Evolutionary conservation across 148 eudicot genomes (phyloP).

Genomic region (Cornus suecica): DNA sequence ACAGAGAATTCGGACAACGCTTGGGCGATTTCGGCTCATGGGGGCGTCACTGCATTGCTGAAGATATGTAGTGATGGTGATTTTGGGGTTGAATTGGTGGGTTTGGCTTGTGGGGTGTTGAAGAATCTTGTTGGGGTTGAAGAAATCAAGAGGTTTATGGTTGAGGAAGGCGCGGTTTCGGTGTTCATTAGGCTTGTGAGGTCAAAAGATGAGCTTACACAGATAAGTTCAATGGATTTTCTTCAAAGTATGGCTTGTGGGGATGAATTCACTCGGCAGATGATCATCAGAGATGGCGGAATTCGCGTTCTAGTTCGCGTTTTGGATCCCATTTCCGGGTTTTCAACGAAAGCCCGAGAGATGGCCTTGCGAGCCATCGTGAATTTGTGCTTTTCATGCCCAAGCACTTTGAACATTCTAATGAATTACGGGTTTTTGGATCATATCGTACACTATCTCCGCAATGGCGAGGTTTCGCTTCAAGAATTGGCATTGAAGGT

Average conservation of each 20-base stretch:
- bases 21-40: constrained; percentile 90
- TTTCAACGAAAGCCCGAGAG: constrained; percentile 52
- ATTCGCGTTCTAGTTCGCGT: constrained; percentile 41
- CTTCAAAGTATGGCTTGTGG: constrained; percentile 52
- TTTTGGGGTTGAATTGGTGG: constrained; percentile 35
- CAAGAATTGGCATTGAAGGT: constrained; percentile 81
- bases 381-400: constrained; percentile 43
- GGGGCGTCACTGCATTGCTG: constrained; percentile 65
- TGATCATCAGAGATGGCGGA: constrained; percentile 50
- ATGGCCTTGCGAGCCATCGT: constrained; percentile 54
- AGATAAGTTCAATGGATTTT: constrained; percentile 52
- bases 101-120: constrained; percentile 63
- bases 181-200: constrained; percentile 41
- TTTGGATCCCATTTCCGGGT: constrained; percentile 50
- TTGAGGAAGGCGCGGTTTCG: constrained; percentile 65
- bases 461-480: constrained; percentile 55
- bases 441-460: constrained; percentile 50
- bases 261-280: constrained; percentile 43
- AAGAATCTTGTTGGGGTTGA: constrained; percentile 69
- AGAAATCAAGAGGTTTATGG: constrained; percentile 76
- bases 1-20: constrained; percentile 80
- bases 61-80: constrained; percentile 37
- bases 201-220: constrained; percentile 49
- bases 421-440: constrained; percentile 57
- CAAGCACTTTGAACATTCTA: constrained; percentile 33